Conservation (phyloP, 805 yeast genomes). For the Candida qinlingensis region DNA sequence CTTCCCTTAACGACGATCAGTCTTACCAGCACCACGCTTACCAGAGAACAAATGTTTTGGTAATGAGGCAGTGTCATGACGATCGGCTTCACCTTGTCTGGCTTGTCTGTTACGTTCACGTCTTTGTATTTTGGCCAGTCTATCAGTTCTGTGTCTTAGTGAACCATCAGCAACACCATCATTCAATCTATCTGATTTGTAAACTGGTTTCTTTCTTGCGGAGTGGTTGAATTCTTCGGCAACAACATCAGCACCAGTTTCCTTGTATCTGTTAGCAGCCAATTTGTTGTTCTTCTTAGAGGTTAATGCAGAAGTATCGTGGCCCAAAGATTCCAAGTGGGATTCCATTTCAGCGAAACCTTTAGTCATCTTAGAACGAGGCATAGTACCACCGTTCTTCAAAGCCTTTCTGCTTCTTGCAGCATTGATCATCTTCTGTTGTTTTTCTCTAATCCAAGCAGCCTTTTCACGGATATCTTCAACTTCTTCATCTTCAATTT, state of each 20-base stretch:
- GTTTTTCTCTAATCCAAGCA: slow-evolving; percentile 91
- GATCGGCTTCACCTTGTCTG: slow-evolving; percentile 93
- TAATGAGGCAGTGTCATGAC: slow-evolving; percentile 76
- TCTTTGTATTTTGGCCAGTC: slow-evolving; percentile 84
- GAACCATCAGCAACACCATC: slow-evolving; percentile 85
- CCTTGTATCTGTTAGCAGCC: slow-evolving; percentile 34
- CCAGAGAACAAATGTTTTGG: slow-evolving; percentile 96
- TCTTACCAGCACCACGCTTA: slow-evolving; percentile 92
- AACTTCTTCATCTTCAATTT: slow-evolving; percentile 59
- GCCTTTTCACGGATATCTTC: slow-evolving; percentile 82
- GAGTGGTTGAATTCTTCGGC: slow-evolving; percentile 18
- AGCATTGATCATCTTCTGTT: slow-evolving; percentile 86
- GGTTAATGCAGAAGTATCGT: slow-evolving; percentile 67
- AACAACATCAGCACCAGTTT: slow-evolving; percentile 67
- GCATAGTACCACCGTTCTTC: slow-evolving; percentile 83
- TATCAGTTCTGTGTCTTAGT: slow-evolving; percentile 75
- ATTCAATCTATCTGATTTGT: slow-evolving; percentile 73
- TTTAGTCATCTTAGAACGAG: slow-evolving; percentile 80
- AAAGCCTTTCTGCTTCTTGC: slow-evolving; percentile 82
- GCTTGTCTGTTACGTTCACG: slow-evolving; percentile 91
- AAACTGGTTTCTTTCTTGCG: slow-evolving; percentile 29
- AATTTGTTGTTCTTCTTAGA: slow-evolving; percentile 41
- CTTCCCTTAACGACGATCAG: slow-evolving; percentile 68
- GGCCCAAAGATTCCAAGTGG: slow-evolving; percentile 87
- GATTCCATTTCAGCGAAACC: slow-evolving; percentile 75